Conservation (phyloP, 257 asterid species). For the Solanum pimpinellifolium region DNA sequence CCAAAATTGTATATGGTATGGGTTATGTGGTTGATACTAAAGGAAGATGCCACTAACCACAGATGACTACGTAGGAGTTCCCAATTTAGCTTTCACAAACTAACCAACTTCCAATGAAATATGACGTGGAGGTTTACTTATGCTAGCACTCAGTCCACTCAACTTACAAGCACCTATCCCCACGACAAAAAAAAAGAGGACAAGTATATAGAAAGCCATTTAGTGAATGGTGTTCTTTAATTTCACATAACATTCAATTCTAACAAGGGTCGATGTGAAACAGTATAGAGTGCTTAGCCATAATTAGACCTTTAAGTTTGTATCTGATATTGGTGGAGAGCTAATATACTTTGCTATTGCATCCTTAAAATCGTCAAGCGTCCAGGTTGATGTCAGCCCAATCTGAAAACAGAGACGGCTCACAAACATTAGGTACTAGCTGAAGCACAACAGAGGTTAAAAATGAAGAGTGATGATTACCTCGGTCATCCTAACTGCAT, state of each 20-base stretch:
- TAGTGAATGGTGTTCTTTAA: neutral
- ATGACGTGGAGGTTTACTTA: neutral
- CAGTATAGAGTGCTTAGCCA: neutral
- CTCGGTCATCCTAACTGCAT: constrained; percentile 51
- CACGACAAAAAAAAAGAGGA: neutral
- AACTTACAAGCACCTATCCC: neutral
- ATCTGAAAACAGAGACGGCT: constrained; percentile 25
- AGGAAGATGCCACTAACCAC: neutral
- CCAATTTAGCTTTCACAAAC: neutral
- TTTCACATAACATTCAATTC: neutral
- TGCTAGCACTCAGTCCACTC: neutral
- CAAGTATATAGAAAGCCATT: neutral
- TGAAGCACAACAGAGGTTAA: neutral
- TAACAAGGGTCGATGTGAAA: neutral
- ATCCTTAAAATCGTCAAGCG: constrained; percentile 57
- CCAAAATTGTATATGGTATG: neutral
- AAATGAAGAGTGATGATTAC: constrained; percentile 25
- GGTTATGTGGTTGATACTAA: neutral
- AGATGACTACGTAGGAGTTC: neutral
- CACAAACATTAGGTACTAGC: neutral
- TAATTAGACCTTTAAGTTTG: constrained; percentile 56
- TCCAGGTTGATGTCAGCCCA: constrained; percentile 52
- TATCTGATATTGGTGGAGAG: constrained; percentile 38
- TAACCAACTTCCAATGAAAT: neutral
- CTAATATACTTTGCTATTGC: constrained; percentile 33